Conservation (phyloP, 768 basidiomycete species). For the Rubroboletus satanas region DNA sequence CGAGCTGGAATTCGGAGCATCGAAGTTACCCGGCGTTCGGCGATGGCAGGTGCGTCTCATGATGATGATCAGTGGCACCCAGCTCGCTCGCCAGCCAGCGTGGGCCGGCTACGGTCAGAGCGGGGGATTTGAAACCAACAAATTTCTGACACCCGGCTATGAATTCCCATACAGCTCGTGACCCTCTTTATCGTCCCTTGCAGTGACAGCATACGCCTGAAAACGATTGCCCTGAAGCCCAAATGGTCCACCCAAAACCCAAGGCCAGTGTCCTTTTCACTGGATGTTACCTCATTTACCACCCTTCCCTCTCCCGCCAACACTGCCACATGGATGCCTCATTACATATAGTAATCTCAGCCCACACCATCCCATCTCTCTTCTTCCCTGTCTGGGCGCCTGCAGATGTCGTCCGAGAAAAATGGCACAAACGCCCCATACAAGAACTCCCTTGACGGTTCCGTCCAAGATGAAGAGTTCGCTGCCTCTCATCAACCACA, state of each 20-base stretch:
- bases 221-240: background rate
- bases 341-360: background rate
- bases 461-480: conserved; percentile 23
- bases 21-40: too few relatives aligned
- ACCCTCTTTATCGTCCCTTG: background rate
- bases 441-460: conserved; percentile 13
- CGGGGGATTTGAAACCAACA: too few relatives aligned
- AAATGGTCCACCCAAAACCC: background rate
- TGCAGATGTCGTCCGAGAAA: conserved; percentile 24
- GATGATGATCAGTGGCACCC: too few relatives aligned
- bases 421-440: background rate
- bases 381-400: background rate
- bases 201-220: background rate
- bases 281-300: background rate
- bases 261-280: background rate
- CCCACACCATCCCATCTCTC: background rate
- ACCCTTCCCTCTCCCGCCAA: background rate
- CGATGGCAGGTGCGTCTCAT: too few relatives aligned
- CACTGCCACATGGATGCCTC: conserved; percentile 1
- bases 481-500: background rate
- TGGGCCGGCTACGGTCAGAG: too few relatives aligned
- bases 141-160: too few relatives aligned
- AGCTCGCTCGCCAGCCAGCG: too few relatives aligned
- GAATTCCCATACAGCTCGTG: background rate
- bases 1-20: too few relatives aligned